A percentile compares a stretch with the other conserved stretches of the same genome.
Conservation (phyloP, 2,329 filamentous ascomycete genomes). For the Pestalotiopsis sp. region DNA sequence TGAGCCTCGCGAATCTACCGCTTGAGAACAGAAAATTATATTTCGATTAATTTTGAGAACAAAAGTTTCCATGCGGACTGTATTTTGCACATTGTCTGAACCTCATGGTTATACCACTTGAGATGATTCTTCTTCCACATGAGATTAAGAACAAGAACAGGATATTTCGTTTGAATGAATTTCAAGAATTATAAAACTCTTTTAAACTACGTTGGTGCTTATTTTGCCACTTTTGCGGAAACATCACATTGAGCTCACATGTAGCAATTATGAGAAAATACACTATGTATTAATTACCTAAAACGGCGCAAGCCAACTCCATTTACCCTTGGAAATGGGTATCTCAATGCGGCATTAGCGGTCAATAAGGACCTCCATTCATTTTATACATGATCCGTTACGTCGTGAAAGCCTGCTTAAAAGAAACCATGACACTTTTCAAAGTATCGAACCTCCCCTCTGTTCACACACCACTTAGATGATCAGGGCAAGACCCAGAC, state of each 20-base stretch:
- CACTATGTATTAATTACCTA: slow-evolving; percentile 11
- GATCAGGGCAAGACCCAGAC: slow-evolving; percentile 28
- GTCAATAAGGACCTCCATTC: slow-evolving; percentile 6
- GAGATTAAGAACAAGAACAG: too few species aligned
- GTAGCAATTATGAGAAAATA: background rate
- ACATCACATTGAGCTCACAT: background rate
- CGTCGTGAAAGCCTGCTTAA: background rate
- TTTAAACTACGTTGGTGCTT: too few species aligned
- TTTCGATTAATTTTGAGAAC: too few species aligned
- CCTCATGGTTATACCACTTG: too few species aligned
- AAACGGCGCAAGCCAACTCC: slow-evolving; percentile 9
- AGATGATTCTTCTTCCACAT: too few species aligned
- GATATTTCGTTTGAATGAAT: too few species aligned
- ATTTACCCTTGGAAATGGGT: slow-evolving; percentile 11
- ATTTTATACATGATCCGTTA: slow-evolving; percentile 15
- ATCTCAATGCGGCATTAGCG: slow-evolving; percentile 15
- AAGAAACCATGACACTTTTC: background rate
- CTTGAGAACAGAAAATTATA: too few species aligned
- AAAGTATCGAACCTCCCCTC: background rate
- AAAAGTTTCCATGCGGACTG: too few species aligned
- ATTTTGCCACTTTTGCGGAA: too few species aligned
- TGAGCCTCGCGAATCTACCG: too few species aligned
- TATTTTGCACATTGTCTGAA: too few species aligned
- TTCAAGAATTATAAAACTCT: too few species aligned
- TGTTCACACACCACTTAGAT: slow-evolving; percentile 20